A percentile compares a stretch with the other conserved stretches of the same genome.
These are phyloP conservation scores for Escallonia rubra DNA, from an alignment of 129 eudicot genomes.

Conservation along the genomic window DNA sequence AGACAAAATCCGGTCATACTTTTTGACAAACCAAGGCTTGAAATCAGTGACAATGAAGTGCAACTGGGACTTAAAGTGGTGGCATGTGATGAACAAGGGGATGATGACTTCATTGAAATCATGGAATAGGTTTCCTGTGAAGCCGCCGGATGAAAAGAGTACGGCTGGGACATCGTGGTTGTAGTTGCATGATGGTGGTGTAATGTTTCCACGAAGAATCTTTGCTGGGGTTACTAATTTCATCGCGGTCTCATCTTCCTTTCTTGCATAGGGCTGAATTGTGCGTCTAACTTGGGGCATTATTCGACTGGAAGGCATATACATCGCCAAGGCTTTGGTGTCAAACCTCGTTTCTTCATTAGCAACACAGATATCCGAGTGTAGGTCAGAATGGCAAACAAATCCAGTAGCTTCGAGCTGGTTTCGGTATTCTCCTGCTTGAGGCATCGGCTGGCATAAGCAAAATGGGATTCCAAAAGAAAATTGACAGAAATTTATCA, in stretches of 20 bases:
- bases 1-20: constrained; percentile 32
- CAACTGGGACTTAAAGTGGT: constrained; percentile 39
- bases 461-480: neutral
- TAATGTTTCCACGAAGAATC: constrained; percentile 5
- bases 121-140: constrained; percentile 62
- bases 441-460: neutral
- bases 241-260: constrained; percentile 34
- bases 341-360: constrained; percentile 26
- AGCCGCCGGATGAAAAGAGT: constrained; percentile 53
- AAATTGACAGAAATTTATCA: neutral
- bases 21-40: constrained; percentile 31
- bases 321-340: constrained; percentile 6
- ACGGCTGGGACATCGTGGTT: constrained; percentile 53
- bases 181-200: constrained; percentile 28
- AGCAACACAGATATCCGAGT: constrained; percentile 29
- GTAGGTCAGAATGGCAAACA: constrained; percentile 25
- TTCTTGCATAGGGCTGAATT: constrained; percentile 41
- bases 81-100: constrained; percentile 50
- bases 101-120: constrained; percentile 59
- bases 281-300: neutral
- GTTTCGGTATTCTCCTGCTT: constrained; percentile 30
- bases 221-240: constrained; percentile 35
- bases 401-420: constrained; percentile 37
- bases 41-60: constrained; percentile 43
- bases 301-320: constrained; percentile 1